Percentiles rank a stretch among this genome's conserved stretches.
Conservation (phyloP, 495 filamentous ascomycete genomes). For the Neurospora pannonica region DNA sequence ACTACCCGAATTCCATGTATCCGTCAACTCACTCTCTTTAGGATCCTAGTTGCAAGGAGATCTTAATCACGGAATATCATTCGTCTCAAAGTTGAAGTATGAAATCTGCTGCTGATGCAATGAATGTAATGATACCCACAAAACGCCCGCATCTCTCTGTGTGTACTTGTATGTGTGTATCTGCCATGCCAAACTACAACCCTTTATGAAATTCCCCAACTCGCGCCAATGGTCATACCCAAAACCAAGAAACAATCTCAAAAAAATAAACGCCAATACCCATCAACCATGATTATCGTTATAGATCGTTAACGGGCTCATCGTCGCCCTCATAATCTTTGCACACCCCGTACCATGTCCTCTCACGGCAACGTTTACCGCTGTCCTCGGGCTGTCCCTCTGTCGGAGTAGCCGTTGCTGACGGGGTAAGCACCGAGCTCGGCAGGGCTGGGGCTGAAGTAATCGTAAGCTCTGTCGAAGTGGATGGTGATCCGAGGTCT, state of each 20-base stretch:
- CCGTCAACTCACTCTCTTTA: no score
- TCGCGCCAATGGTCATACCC: not conserved
- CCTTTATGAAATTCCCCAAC: not conserved
- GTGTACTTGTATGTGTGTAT: not conserved
- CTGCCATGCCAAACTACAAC: not conserved
- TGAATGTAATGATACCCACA: not conserved
- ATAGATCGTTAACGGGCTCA: not conserved
- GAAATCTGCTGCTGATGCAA: not conserved
- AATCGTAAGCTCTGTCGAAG: slow-evolving; percentile 21
- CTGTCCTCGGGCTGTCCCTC: not conserved
- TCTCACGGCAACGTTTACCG: slow-evolving; percentile 18
- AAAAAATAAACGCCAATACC: not conserved
- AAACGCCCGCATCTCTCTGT: not conserved
- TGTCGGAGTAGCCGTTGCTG: slow-evolving; percentile 6
- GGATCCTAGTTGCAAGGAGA: no score
- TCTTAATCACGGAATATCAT: not conserved
- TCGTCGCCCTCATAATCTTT: slow-evolving; percentile 23
- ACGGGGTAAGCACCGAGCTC: slow-evolving; percentile 14
- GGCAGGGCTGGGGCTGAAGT: slow-evolving; percentile 15
- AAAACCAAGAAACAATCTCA: not conserved
- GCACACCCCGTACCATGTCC: slow-evolving; percentile 36
- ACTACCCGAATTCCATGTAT: not conserved
- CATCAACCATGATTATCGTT: not conserved
- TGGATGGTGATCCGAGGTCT: slow-evolving; percentile 12
- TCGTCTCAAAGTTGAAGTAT: not conserved